Base-by-base conservation (phyloP, 495 filamentous ascomycete species). In the Podospora tetraspora region DNA sequence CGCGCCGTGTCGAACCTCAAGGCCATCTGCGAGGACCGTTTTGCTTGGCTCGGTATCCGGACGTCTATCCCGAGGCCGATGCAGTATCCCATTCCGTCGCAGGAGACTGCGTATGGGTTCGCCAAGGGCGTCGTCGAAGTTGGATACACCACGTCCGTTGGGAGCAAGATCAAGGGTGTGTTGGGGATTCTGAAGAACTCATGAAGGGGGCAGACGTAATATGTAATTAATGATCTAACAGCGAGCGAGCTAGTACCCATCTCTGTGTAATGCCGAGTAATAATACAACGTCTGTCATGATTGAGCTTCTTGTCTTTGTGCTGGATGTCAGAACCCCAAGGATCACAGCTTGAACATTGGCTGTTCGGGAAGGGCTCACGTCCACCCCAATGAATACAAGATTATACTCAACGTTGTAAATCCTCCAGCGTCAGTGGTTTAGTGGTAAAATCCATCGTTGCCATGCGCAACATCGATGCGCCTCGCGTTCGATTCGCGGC, bases 1-100 rank as follows among this genome's bases (percentile, higher is more conserved):
- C 85, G 92, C 32, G 87, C 86, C 0, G 72, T 98, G 61, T 95
- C 92, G 73, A 97, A 97, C 80, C 69, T 88, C 27, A 99, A 98
- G 82, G 84, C 91, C 24, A 82, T 98, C 27, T 96, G 92, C 74
- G 84, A 87, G 68, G 95, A 99, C 82, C 80, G 88, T 30, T 89
- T 83, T 76, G 78, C 82, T 5, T 83, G 81, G 78, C 59, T 86
- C 3, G 86, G 86, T 0, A 71, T 93, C 7, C 80, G 85, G 34
- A 99, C 95, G 29, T 79, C 83, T 8, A 97, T 99, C 63, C 95
- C 95, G 16, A 79, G 79, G 30, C 84, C 89, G 1, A 82, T 96
- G 72, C 88, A 90, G 71, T 97, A 97, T 79, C 94, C 94, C 7
- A 89, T 94, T 66, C 72, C 78, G 4, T 80, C 83, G 58, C 83